These are phyloP conservation scores for Nicotiana obtusifolia DNA, from an alignment of 257 asterid genomes.

Conservation along the genomic window DNA sequence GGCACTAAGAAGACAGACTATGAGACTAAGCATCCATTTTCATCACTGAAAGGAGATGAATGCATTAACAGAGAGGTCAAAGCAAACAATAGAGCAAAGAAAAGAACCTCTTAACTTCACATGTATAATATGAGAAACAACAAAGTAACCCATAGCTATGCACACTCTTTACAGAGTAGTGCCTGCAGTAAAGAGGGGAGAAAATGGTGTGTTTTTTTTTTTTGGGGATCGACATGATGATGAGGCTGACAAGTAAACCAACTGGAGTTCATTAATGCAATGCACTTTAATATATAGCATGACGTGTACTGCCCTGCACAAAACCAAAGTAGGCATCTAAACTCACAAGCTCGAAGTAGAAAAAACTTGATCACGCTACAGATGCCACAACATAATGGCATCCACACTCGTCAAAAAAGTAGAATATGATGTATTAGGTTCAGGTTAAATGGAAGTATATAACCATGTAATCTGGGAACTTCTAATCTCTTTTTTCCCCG, in stretches of 20 bases:
- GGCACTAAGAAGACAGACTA: not conserved
- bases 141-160: not conserved
- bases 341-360: too few species aligned
- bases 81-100: not conserved
- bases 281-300: not conserved
- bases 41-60: not conserved
- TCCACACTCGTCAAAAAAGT: not conserved
- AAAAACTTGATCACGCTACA: not conserved
- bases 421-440: not conserved
- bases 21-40: not conserved
- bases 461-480: not conserved
- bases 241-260: not conserved
- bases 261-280: not conserved
- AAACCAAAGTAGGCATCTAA: not conserved
- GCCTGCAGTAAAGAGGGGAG: not conserved
- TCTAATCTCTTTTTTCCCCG: not conserved
- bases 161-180: not conserved
- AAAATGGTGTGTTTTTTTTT: not conserved
- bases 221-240: not conserved
- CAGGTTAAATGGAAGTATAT: not conserved
- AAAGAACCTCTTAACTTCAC: not conserved
- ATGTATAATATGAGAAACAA: not conserved
- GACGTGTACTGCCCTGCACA: not conserved
- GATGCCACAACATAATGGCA: not conserved
- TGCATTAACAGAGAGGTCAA: not conserved